Base-by-base conservation (phyloP, 2,329 filamentous ascomycete genomes). In the Fusarium sp. region DNA sequence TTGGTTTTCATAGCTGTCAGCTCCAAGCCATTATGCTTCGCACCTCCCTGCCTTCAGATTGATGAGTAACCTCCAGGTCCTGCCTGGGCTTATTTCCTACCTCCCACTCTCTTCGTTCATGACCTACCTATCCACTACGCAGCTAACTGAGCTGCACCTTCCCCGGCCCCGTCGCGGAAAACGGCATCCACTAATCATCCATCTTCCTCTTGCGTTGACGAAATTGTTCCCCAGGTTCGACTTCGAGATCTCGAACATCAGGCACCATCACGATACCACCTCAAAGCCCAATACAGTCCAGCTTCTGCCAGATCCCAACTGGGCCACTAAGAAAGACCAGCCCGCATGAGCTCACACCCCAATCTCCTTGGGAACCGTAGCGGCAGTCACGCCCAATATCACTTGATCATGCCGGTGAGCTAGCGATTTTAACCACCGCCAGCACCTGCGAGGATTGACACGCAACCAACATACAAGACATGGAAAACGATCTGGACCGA, bases 391-490 rank as follows among this genome's bases (percentile, higher is more conserved):
- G 57, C 45, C 54, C 50, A 51, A 50, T 57, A 56, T 61, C 53
- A 62, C 62, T 58, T 56, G 59, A 58, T 60, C 62, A 53, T 53
- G 52, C 55, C 35, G 35, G 33, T 23, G 53, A 58, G 43, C 67
- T 70, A 70, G 50, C 39, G 51, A 55, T 59, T 67, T 37, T 59
- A 54, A 67, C 43, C 52, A 69, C 52, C 65, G 43, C 52, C 52
- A 48, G 37, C 44, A 39, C 56, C 47, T 54, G 48, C 39, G 56
- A 67, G 51, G 50, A 60, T 41, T 22, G 52, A 41, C 40, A 33
- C 35, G 65, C 53, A 63, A 52, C 66, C 57, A 69, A 60, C 66
- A 56, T 30, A 65, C 62, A 49, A 69, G 66, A 69, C 66, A 70
- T 70, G 52, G 41, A 44, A 50, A 50, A 33, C 25, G 49, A 51